Base-by-base conservation (phyloP, 2,329 filamentous ascomycete species). In the Ustulina deusta region DNA sequence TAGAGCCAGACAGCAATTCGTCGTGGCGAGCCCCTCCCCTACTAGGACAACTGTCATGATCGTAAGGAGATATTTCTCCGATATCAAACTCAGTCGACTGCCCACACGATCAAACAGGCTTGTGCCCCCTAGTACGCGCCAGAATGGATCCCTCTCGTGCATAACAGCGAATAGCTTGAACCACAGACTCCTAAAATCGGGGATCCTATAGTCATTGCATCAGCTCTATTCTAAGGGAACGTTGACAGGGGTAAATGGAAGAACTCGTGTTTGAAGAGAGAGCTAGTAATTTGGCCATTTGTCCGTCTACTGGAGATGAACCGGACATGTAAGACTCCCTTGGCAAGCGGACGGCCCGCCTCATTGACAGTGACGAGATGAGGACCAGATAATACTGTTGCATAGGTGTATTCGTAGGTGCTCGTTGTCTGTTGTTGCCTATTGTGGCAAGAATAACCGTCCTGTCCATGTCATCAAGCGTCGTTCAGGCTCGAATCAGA, bases 281-380 rank as follows among this genome's bases (percentile, higher is more conserved):
- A 7, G 29, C 15, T 25, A 22, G 48, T 34, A 44, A 48, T 29
- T 59, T 65, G 34, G 10, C 46, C 20, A 17, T 36, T 20, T 17
- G 51, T 36, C n/a, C 49, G 60, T 63, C 56, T 46, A 17, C 51
- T 64, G 51, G 61, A 29, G 61, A 36, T 38, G 6, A 58, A 6
- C 6, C 61, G 57, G 46, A 20, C 32, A 9, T 54, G 6, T 9
- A 34, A 17, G 54, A 52, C 44, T 17, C 48, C 25, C 63, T 69
- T 69, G 63, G 63, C 34, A 66, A 22, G 66, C 63, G 66, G 66
- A 69, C 63, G 66, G 63, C 55, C 66, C 63, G 63, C 66, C 48
- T 20, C 22, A 3, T 29, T 13, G 22, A 56, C 20, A 40, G 22
- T 52, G 52, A 61, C 10, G 29, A 52, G 22, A 25, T 32, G 36